Base-by-base conservation (phyloP, 208 protist species). In the Crithidia brevicula region DNA sequence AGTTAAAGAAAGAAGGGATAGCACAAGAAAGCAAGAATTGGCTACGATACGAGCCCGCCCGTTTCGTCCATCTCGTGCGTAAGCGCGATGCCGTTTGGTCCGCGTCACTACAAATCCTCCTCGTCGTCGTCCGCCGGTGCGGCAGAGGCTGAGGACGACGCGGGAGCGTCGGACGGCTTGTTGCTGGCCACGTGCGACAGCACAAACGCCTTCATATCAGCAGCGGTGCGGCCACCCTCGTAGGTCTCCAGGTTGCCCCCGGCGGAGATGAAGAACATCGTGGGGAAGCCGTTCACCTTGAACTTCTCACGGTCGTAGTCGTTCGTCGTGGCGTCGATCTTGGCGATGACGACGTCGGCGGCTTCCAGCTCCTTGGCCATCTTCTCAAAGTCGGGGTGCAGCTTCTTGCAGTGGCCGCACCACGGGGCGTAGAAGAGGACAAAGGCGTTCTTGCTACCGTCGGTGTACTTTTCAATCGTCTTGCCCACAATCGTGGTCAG, bases 341-440 rank as follows among this genome's bases (percentile, higher is more conserved):
- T 82, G 22, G 79, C 92, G 51, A 98, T 83, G 62, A 97, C 70
- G 30, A 98, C 78, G 52, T 93, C 64, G 40, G 59, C 61, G 7
- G 40, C 22, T 49, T 83, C 67, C 58, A 96, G 57, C 23, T 67
- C 59, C 72, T 81, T 77, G 9, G 89, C 91, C 50, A 96, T 50
- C 38, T 79, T 70, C 27, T 93, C 89, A 49, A 77, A 97, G 27
- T 87, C 88, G 63, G 96, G 96, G 57, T 85, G 81, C 15, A 99
- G 72, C 51, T 88, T 85, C 67, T 97, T 84, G 90, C 97, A 99
- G 90, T 99, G 97, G 25, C 91, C 93, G 70, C 98, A 99, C 98
- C 97, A 99, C 51, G 96, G 95, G 18, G 97, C 98, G 75, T 98
- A 98, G 71, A 99, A 98, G 71, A 98, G 84, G 28, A 99, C 77